Base-by-base conservation (phyloP, 768 basidiomycete species). In the Clitopilus passeckerianus region DNA sequence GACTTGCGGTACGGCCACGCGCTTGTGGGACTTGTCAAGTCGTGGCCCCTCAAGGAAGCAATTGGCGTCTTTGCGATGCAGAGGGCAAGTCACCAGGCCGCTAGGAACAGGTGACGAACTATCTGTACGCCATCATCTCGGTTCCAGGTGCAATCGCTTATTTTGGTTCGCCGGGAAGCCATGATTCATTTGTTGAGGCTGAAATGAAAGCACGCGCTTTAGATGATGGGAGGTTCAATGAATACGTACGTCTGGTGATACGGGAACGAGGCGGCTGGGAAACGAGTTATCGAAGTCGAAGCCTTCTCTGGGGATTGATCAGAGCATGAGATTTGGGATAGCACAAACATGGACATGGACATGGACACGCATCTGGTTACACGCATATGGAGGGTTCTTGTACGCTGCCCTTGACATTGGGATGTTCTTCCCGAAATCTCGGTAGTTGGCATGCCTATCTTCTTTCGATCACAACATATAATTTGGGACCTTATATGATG, bases 1-100 rank as follows among this genome's bases (percentile, higher is more conserved):
- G 78, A 80, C 57, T 57, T 87, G 35, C 74, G 73, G 56, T 79
- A 78, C 60, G 78, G 76, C 27, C 66, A 66, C 35, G 77, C 78
- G 23, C 74, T 88, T 61, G 79, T 82, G 27, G 87, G 87, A 16
- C 74, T 76, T 27, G 86, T 85, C 82, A 50, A 23, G 46, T 18
- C n/a, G 16, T 23, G 22, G 46, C 18, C 16, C n/a, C 10, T 10
- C 16, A 50, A 23, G 10, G 46, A 23, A 18, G 22, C 18, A 16
- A 50, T 50, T 18, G 46, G 46, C 3, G 22, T 22, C 22, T 50
- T 50, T 50, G 46, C 46, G 4, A 20, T 50, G 46, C 46, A 50
- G 15, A 50, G 46, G 22, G 4, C 46, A 5, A 22, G 4, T 20
- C 6, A 6, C 3, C 22, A 10, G n/a, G 37, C 9, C 12, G 22